Conservation (phyloP, 2,329 filamentous ascomycete genomes). For the Chrysoporthe cubensis region DNA sequence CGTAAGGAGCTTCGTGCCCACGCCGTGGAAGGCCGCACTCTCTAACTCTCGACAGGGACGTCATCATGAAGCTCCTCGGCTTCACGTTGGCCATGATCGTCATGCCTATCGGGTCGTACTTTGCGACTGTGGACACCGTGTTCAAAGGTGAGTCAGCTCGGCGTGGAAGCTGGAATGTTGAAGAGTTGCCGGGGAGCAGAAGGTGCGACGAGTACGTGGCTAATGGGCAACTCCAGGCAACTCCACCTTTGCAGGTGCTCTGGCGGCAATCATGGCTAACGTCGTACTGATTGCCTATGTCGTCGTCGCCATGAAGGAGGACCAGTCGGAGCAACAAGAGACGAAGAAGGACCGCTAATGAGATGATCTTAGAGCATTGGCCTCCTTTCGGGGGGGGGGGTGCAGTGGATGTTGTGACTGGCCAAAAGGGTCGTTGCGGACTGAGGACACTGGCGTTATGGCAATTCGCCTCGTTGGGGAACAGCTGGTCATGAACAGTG, state of each 20-base stretch:
- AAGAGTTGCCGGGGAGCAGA: background rate
- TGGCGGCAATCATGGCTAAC: constrained; percentile 89
- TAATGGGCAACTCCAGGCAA: constrained; percentile 60
- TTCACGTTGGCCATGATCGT: constrained; percentile 94
- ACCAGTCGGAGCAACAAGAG: constrained; percentile 57
- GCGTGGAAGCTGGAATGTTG: background rate
- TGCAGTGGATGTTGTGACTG: background rate
- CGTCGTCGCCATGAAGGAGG: constrained; percentile 88
- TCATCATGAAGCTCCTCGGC: constrained; percentile 86
- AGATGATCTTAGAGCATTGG: background rate
- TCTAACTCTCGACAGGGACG: constrained; percentile 56
- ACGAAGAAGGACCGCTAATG: constrained; percentile 53
- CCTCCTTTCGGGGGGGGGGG: background rate
- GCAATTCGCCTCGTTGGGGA: background rate
- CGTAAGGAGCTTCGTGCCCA: constrained; percentile 57
- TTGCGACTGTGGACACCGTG: constrained; percentile 73
- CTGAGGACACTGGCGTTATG: background rate
- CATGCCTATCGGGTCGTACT: constrained; percentile 87
- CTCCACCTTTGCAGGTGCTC: constrained; percentile 81
- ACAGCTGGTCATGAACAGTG: background rate
- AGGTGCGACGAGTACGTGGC: background rate
- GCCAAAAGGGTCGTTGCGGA: background rate
- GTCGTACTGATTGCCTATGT: constrained; percentile 90
- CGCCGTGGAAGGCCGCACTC: background rate
- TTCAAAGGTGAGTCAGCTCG: constrained; percentile 67